These are phyloP conservation scores for Diospyros kaki DNA, from an alignment of 148 eudicot species.

Conservation along the genomic window DNA sequence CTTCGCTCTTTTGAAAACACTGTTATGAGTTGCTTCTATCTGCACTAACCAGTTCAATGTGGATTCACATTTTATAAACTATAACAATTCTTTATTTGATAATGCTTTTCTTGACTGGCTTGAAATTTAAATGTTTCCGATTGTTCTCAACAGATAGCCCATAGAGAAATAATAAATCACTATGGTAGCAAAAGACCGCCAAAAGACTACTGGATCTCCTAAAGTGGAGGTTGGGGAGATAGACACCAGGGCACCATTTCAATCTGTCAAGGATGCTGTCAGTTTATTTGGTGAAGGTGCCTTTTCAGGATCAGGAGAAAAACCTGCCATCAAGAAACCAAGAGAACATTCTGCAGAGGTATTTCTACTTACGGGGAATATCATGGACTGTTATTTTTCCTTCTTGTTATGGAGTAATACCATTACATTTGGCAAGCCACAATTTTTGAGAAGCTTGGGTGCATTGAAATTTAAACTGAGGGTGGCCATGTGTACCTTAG, in stretches of 20 bases:
- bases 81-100: not conserved
- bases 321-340: conserved; percentile 52
- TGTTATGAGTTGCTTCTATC: too few species aligned
- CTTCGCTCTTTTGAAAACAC: too few species aligned
- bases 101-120: not conserved
- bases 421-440: not conserved
- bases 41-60: too few species aligned
- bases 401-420: not conserved
- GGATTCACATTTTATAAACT: not conserved
- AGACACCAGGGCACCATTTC: conserved; percentile 95
- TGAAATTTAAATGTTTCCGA: not conserved
- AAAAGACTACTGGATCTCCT: conserved; percentile 48
- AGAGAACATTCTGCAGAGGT: conserved; percentile 83
- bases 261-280: conserved; percentile 97
- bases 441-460: not conserved
- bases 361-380: not conserved
- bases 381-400: not conserved
- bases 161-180: not conserved
- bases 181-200: conserved; percentile 51
- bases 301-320: conserved; percentile 77
- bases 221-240: conserved; percentile 89
- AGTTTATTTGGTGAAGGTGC: conserved; percentile 88
- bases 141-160: conserved; percentile 9
- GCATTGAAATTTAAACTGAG: not conserved
- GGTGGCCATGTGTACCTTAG: too few species aligned